phyloP scores from a whole-genome alignment of 305 asterid species.

The Solanum hybrid region DNA sequence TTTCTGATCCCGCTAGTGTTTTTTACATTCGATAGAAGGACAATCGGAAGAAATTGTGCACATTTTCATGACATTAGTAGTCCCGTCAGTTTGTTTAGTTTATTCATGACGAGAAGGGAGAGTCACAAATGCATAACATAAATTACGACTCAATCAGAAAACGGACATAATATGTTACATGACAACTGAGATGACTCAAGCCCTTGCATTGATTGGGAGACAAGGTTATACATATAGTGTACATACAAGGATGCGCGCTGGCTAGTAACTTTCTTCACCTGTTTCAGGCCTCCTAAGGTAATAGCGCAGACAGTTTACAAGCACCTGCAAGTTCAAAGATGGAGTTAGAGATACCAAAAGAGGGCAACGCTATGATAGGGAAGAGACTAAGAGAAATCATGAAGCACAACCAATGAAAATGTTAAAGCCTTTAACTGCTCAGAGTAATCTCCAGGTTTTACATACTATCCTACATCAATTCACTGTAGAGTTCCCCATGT shows the following conservation, averaged over 20 bases:
- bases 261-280: constrained; percentile 82
- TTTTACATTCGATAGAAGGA: neutral
- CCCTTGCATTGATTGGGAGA: neutral
- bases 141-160: neutral
- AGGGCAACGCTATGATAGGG: neutral
- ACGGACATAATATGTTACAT: neutral
- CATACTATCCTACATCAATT: neutral
- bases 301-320: constrained; percentile 75
- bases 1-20: neutral
- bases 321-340: constrained; percentile 47
- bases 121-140: neutral
- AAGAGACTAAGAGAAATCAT: neutral
- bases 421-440: neutral
- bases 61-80: neutral
- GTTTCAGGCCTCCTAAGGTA: constrained; percentile 84
- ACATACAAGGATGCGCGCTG: neutral
- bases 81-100: neutral
- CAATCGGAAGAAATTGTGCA: neutral
- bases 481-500: neutral
- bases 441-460: neutral
- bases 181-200: neutral
- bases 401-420: neutral
- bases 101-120: neutral
- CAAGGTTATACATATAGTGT: constrained; percentile 4
- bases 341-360: neutral